Conservation (phyloP, 2,329 filamentous ascomycete species). For the Phaeosphaeriaceae sp. region DNA sequence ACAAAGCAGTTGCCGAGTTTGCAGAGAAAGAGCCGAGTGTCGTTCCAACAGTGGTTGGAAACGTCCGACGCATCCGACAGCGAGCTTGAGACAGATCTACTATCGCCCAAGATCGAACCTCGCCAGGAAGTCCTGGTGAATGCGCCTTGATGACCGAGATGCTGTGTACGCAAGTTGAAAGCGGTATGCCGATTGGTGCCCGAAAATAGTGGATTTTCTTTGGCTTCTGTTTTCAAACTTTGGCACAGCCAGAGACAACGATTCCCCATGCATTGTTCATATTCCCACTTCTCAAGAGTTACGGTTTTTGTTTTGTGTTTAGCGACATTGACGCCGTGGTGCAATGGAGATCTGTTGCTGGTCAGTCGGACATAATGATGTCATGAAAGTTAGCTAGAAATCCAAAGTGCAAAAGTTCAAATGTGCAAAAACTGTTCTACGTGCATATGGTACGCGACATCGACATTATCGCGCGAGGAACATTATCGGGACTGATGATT, state of each 20-base stretch:
- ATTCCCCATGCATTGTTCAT: too few relatives aligned
- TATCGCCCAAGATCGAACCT: constrained; percentile 7
- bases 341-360: background rate
- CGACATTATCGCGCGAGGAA: too few relatives aligned
- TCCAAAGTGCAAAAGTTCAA: background rate
- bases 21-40: constrained; percentile 11
- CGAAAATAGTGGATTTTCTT: background rate
- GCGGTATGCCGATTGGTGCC: background rate
- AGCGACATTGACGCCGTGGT: too few relatives aligned
- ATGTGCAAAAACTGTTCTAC: too few relatives aligned
- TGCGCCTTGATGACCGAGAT: background rate
- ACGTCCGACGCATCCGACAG: background rate
- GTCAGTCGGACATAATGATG: background rate
- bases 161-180: background rate
- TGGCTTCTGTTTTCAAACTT: too few relatives aligned
- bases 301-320: too few relatives aligned
- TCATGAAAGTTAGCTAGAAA: background rate
- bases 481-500: too few relatives aligned
- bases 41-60: constrained; percentile 13
- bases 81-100: constrained; percentile 9
- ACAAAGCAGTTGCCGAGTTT: constrained; percentile 17
- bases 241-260: too few relatives aligned
- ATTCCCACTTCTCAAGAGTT: too few relatives aligned
- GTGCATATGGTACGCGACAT: background rate
- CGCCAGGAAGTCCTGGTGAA: constrained; percentile 5